These are phyloP conservation scores for Guillardia theta DNA, from an alignment of 78 protist genomes.

Conservation along the genomic window DNA sequence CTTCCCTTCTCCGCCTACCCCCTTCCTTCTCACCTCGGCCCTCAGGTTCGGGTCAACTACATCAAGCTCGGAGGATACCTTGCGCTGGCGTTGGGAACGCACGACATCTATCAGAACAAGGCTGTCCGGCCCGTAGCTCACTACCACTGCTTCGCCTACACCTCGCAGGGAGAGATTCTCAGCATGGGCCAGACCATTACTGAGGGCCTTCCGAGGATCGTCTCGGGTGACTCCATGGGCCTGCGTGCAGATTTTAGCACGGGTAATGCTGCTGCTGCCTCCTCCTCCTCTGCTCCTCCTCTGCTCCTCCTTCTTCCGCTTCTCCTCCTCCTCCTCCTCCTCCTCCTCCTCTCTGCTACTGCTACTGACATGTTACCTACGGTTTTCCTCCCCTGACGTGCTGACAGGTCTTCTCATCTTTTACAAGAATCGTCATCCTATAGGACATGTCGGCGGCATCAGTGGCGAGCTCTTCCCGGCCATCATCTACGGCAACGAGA, in stretches of 20 bases:
- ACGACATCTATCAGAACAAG: neutral
- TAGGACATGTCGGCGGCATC: neutral
- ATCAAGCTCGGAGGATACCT: slow-evolving; percentile 17
- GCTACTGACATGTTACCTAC: neutral
- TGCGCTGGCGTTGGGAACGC: neutral
- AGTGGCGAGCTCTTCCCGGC: neutral
- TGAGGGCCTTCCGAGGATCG: too few relatives aligned
- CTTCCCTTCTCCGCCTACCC: too few relatives aligned
- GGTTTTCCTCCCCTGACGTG: neutral
- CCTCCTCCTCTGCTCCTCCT: too few relatives aligned
- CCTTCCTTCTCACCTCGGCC: too few relatives aligned
- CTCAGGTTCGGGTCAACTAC: slow-evolving; percentile 9
- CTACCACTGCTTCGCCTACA: neutral
- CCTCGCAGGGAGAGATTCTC: neutral
- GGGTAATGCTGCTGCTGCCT: too few relatives aligned
- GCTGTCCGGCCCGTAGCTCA: neutral
- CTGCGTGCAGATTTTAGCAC: too few relatives aligned
- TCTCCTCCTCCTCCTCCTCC: too few relatives aligned
- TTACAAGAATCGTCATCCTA: neutral
- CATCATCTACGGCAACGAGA: neutral
- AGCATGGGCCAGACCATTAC: too few relatives aligned
- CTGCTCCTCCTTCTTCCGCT: too few relatives aligned
- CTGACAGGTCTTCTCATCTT: neutral
- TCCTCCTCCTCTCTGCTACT: too few relatives aligned
- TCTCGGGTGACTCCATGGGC: too few relatives aligned